Base-by-base conservation (phyloP, 164 flowering plant genomes). In the Magnolia officinalis region DNA sequence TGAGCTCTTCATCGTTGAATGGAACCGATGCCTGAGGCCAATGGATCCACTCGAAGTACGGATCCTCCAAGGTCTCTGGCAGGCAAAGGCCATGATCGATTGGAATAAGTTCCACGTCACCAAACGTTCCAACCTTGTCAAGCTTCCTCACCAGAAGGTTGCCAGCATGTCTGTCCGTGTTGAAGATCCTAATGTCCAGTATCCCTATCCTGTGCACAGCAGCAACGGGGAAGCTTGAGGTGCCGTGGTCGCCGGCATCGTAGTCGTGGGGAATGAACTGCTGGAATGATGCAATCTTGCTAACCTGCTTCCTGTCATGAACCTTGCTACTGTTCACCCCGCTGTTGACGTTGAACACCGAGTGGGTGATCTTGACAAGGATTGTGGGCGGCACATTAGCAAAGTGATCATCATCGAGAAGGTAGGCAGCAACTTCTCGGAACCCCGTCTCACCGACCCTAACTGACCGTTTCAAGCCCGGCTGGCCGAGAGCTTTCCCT, bases 21-120 rank as follows among this genome's bases (percentile, higher is more conserved):
- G 91, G 91, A 69, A 90, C 86, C 45, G 93, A 90, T 71, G 91
- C 88, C 75, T 88, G 91, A 52, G 93, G 93, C 93, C 93, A 90
- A 73, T 88, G 90, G 67, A 90, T 86, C 93, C 91, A 90, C 81
- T 90, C 93, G 71, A 90, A 90, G 76, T 90, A 90, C 9, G 93
- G 93, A 73, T 90, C 93, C 73, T 90, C 93, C 81, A 90, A 77
- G 80, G 80, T 86, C 83, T 90, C 93, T 2, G 93, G 91, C 50
- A 88, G 83, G 81, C 91, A 88, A 69, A 90, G 86, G 18, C 93
- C 93, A 76, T 90, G 93, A 83, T 90, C 93, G 74, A 90, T 90
- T 2, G 93, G 93, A 72, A 88, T 71, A 24, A 90, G 89, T 81
- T 90, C 91, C 78, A 87, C 88, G 75, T 83, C 84, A 67, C 84